Percentiles rank a stretch among this genome's conserved stretches.
These are phyloP conservation scores for Beauveria australis DNA, from an alignment of 2,329 filamentous ascomycete species.

Conservation along the genomic window DNA sequence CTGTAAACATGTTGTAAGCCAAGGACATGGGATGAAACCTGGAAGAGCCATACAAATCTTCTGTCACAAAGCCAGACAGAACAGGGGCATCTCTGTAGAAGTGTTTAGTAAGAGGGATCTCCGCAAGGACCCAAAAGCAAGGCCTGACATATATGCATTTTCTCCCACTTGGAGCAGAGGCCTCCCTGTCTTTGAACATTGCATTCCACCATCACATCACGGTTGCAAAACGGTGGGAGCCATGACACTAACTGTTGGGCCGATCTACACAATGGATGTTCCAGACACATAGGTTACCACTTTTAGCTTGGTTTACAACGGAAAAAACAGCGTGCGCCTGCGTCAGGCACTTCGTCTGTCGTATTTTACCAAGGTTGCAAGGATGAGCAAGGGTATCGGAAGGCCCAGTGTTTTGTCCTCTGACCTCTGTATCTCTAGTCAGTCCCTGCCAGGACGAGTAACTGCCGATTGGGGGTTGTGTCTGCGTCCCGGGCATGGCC, in stretches of 20 bases:
- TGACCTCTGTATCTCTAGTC: neutral
- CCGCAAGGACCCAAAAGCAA: neutral
- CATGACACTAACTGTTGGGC: neutral
- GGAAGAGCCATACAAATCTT: neutral
- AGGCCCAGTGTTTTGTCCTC: constrained; percentile 3
- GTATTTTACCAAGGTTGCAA: constrained; percentile 1
- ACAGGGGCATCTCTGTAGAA: constrained; percentile 1
- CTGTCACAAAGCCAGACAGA: neutral
- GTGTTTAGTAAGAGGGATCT: neutral
- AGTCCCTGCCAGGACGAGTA: neutral
- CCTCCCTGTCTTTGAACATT: neutral
- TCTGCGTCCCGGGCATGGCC: neutral
- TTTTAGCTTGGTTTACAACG: neutral
- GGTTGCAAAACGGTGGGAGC: neutral
- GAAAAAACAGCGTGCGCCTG: neutral
- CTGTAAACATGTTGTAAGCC: neutral
- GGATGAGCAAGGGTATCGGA: constrained; percentile 5
- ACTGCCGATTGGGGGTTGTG: constrained; percentile 1
- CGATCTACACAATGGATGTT: neutral
- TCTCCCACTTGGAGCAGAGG: constrained; percentile 2
- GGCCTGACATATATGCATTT: neutral
- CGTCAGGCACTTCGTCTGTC: neutral
- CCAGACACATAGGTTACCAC: neutral
- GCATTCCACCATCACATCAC: neutral
- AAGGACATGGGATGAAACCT: constrained; percentile 8